Conservation (phyloP, 352 stramenopile species). For the Pythium oligandrum region DNA sequence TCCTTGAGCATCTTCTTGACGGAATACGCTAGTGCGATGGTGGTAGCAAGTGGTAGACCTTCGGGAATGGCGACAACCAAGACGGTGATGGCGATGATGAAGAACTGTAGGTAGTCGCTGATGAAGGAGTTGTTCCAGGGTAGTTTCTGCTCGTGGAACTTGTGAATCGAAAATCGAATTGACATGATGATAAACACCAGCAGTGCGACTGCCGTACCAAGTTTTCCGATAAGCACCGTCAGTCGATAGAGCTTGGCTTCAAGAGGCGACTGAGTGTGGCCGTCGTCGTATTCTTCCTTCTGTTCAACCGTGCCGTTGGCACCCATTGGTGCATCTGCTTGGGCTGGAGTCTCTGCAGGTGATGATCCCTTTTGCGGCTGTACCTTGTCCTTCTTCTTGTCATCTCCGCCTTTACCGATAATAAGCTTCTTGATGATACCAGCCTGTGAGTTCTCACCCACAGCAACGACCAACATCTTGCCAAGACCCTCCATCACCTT, state of each 20-base stretch:
- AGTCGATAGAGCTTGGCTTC: slow-evolving; percentile 84
- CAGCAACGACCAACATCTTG: slow-evolving; percentile 91
- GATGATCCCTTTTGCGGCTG: neutral
- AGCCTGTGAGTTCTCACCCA: slow-evolving; percentile 91
- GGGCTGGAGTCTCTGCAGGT: neutral
- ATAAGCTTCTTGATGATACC: slow-evolving; percentile 91
- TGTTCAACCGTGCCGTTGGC: slow-evolving; percentile 83
- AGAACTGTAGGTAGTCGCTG: slow-evolving; percentile 76
- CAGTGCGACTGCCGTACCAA: slow-evolving; percentile 64
- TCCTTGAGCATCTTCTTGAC: slow-evolving; percentile 90
- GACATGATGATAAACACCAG: slow-evolving; percentile 80
- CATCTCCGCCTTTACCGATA: slow-evolving; percentile 55
- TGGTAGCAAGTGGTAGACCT: slow-evolving; percentile 95
- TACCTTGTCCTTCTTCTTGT: slow-evolving; percentile 49
- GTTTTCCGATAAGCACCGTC: slow-evolving; percentile 80
- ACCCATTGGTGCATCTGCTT: slow-evolving; percentile 53
- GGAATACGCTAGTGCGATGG: slow-evolving; percentile 95
- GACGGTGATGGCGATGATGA: slow-evolving; percentile 85
- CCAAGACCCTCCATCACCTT: slow-evolving; percentile 91
- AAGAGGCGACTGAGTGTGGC: slow-evolving; percentile 60
- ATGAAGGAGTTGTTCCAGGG: slow-evolving; percentile 49
- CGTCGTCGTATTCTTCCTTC: slow-evolving; percentile 58
- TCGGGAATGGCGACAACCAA: slow-evolving; percentile 97
- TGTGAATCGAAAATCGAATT: slow-evolving; percentile 62
- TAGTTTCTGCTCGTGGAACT: slow-evolving; percentile 37